Percentiles rank a stretch among this genome's conserved stretches.
Conservation (phyloP, 352 stramenopile genomes). For the Elongisporangium anandrum region DNA sequence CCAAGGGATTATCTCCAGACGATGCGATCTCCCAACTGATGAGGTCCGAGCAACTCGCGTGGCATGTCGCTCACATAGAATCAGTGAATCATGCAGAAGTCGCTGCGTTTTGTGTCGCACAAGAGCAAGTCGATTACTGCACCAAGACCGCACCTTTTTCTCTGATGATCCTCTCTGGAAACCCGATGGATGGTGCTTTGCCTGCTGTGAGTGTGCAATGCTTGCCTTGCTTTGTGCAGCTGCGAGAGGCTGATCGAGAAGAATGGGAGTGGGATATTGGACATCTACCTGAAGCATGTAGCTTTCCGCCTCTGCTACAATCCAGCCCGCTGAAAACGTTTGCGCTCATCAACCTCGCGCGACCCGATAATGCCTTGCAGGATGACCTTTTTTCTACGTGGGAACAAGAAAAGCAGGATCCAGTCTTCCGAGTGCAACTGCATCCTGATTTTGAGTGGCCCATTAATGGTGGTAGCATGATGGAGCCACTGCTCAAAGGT, state of each 20-base stretch:
- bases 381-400: constrained; percentile 37
- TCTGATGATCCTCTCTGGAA: constrained; percentile 58
- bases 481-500: constrained; percentile 47
- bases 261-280: constrained; percentile 64
- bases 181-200: constrained; percentile 66
- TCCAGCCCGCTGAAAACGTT: constrained; percentile 45
- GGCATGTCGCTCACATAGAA: constrained; percentile 32
- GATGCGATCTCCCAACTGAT: constrained; percentile 47
- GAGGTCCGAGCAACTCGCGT: constrained; percentile 58
- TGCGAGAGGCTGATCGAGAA: constrained; percentile 54
- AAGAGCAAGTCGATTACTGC: constrained; percentile 54
- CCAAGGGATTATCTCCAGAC: constrained; percentile 23
- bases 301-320: constrained; percentile 48
- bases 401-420: constrained; percentile 29
- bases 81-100: constrained; percentile 52
- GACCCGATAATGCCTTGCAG: constrained; percentile 34
- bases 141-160: constrained; percentile 51
- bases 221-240: constrained; percentile 56
- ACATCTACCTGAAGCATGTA: constrained; percentile 19
- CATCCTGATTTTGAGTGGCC: constrained; percentile 67
- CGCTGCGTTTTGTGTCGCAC: constrained; percentile 31
- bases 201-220: constrained; percentile 54
- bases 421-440: constrained; percentile 22
- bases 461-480: constrained; percentile 53
- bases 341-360: constrained; percentile 29